Base-by-base conservation (phyloP, 306 rosid genomes). In the Abrus precatorius region DNA sequence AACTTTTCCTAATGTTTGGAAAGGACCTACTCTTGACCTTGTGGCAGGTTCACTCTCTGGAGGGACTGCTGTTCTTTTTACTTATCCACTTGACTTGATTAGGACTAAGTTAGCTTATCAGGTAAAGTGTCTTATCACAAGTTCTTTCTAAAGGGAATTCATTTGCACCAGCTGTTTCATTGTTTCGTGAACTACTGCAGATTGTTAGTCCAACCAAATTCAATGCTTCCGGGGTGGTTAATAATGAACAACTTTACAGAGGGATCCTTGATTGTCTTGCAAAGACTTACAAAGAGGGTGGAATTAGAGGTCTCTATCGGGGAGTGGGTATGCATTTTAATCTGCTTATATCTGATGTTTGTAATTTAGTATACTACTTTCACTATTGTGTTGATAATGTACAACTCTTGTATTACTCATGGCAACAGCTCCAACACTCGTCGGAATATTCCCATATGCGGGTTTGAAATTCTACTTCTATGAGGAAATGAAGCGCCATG, bases 371-470 rank as follows among this genome's bases (percentile, higher is more conserved):
- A 65, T 34, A 65, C 30, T 54, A 64, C 20, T 83, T 71, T 86
- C 77, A 73, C 27, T 80, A 84, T 52, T 64, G 75, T 77, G 44
- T 86, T 84, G 74, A 82, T 74, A 28, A 75, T 52, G 43, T 40
- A 48, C 59, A 69, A 28, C 77, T 80, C 73, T 64, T 65, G 43
- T 48, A 38, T 84, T 52, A 79, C 72, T 56, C 77, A 60, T 82
- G 84, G 76, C 74, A 67, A 71, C 93, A 95, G 99, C 96, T 84
- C 99, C 99, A 49, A 89, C 97, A 27, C 94, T 95, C 28, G 87
- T 93, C 74, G 99, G 99, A 71, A 95, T 95, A 84, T 95, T 95
- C 86, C 99, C 98, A 1, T 95, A 95, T 75, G 94, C 99, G 55
- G 99, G 99, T 82, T 87, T 93, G 90, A 95, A 95, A 82, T 95